Base-by-base conservation (phyloP, 306 rosid species). In the Quercus engelmannii region DNA sequence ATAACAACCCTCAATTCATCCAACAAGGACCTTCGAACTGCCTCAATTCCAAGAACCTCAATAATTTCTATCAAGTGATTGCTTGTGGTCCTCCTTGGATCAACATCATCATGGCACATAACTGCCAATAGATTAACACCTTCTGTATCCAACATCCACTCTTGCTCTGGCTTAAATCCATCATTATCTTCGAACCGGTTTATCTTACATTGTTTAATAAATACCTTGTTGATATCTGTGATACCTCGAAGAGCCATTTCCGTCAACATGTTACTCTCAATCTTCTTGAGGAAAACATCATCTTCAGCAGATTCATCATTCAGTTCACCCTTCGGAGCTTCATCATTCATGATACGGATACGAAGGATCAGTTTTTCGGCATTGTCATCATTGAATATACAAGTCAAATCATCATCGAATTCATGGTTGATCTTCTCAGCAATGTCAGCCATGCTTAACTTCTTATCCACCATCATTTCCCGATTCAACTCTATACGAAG, bases 401-500 rank as follows among this genome's bases (percentile, higher is more conserved):
- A 95, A 55, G 97, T 91, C 82, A 95, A 88, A 83, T 95, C 99
- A 83, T 90, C 93, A 33, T 90, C 99, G 69, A 91, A 95, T 70
- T 93, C 99, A 70, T 86, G 91, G 80, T 95, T 95, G 63, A 95
- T 95, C 92, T 95, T 95, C 89, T 93, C 99, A 4, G 98, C 99
- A 79, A 95, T 95, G 88, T 95, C 95, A 55, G 99, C 99, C 98
- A 95, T 95, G 86, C 99, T 95, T 72, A 95, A 84, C 87, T 95
- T 95, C 90, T 95, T 95, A 86, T 95, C 99, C 80, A 95, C 99
- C 99, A 95, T 95, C 99, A 95, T 95, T 87, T 95, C 99, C 6
- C 99, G 98, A 85, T 95, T 95, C 79, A 95, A 83, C 84, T 95
- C 97, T 64, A 95, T 90, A 20, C 99, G 98, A 79, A 95, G 99